Evolutionary conservation across 2,329 filamentous ascomycete genomes (phyloP).

Genomic region (Metarhizium anisopliae): DNA sequence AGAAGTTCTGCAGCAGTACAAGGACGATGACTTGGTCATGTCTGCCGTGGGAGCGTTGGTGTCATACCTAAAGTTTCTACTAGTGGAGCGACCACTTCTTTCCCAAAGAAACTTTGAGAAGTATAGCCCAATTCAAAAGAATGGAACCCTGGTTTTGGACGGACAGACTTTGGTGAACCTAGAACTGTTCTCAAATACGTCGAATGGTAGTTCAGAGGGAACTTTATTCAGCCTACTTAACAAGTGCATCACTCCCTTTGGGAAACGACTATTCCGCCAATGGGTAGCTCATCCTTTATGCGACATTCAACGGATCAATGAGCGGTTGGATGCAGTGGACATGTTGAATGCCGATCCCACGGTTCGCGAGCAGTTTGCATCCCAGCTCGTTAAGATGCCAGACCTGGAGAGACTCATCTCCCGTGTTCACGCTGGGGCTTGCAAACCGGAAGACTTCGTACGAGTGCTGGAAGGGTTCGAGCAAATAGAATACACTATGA

Average conservation of each 20-base stretch:
- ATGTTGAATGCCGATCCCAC: slow-evolving; percentile 76
- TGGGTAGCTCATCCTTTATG: slow-evolving; percentile 96
- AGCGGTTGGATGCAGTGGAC: slow-evolving; percentile 88
- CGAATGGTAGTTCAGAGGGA: slow-evolving; percentile 74
- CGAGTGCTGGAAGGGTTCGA: slow-evolving; percentile 92
- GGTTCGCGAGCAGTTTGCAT: slow-evolving; percentile 78
- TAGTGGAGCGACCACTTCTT: slow-evolving; percentile 79
- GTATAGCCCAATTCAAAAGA: slow-evolving; percentile 86
- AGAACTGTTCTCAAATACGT: slow-evolving; percentile 92
- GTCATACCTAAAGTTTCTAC: slow-evolving; percentile 77
- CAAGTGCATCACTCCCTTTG: slow-evolving; percentile 90
- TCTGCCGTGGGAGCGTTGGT: slow-evolving; percentile 84
- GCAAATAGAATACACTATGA: slow-evolving; percentile 92
- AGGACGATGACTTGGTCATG: slow-evolving; percentile 74
- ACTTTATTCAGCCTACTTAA: slow-evolving; percentile 89
- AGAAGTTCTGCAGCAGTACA: slow-evolving; percentile 58
- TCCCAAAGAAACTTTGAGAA: slow-evolving; percentile 84
- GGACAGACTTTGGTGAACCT: slow-evolving; percentile 96
- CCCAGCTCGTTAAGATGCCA: slow-evolving; percentile 82
- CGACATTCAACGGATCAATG: slow-evolving; percentile 81
- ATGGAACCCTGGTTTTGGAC: slow-evolving; percentile 85
- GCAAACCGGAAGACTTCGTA: slow-evolving; percentile 85
- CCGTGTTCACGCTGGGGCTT: slow-evolving; percentile 84
- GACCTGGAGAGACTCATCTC: slow-evolving; percentile 92
- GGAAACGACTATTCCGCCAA: slow-evolving; percentile 89